Percentiles rank a stretch among this genome's conserved stretches.
Conservation (phyloP, 148 eudicot species). For the Amaranthus cruentus region DNA sequence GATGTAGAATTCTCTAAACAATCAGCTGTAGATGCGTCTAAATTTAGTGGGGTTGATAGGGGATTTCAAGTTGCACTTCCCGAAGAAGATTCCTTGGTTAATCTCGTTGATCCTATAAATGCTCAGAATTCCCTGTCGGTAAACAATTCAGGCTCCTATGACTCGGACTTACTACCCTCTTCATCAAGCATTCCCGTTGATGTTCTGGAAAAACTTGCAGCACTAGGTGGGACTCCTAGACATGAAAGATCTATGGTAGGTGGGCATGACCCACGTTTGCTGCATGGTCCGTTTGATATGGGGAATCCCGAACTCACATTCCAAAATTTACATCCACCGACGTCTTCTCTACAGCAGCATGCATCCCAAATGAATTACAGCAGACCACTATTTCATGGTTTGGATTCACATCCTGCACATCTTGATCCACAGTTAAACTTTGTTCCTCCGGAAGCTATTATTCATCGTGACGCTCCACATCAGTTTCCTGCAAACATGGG, state of each 20-base stretch:
- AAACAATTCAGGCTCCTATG: slow-evolving; percentile 20
- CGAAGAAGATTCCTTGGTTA: slow-evolving; percentile 59
- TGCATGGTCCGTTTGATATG: slow-evolving; percentile 44
- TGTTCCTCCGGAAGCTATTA: slow-evolving; percentile 48
- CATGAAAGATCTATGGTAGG: slow-evolving; percentile 37
- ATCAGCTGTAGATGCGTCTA: slow-evolving; percentile 30
- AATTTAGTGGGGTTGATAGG: slow-evolving; percentile 35
- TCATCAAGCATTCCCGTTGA: slow-evolving; percentile 37
- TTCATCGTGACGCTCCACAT: slow-evolving; percentile 43
- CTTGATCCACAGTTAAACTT: slow-evolving; percentile 60
- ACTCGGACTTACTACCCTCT: slow-evolving; percentile 31
- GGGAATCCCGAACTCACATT: slow-evolving; percentile 46
- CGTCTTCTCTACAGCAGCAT: slow-evolving; percentile 46
- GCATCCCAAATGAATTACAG: slow-evolving; percentile 49
- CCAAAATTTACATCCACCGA: slow-evolving; percentile 44
- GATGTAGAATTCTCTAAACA: slow-evolving; percentile 35
- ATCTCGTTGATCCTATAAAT: slow-evolving; percentile 37
- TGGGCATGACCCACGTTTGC: slow-evolving; percentile 37
- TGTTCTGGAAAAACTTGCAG: slow-evolving; percentile 54
- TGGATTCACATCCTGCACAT: slow-evolving; percentile 52
- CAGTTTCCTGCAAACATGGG: slow-evolving; percentile 54
- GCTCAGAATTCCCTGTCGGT: slow-evolving; percentile 30
- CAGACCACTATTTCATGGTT: slow-evolving; percentile 49
- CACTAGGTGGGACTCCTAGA: slow-evolving; percentile 38
- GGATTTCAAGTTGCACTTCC: slow-evolving; percentile 45